Evolutionary conservation across 495 filamentous ascomycete genomes (phyloP).

Genomic region (Cercophora sp.): DNA sequence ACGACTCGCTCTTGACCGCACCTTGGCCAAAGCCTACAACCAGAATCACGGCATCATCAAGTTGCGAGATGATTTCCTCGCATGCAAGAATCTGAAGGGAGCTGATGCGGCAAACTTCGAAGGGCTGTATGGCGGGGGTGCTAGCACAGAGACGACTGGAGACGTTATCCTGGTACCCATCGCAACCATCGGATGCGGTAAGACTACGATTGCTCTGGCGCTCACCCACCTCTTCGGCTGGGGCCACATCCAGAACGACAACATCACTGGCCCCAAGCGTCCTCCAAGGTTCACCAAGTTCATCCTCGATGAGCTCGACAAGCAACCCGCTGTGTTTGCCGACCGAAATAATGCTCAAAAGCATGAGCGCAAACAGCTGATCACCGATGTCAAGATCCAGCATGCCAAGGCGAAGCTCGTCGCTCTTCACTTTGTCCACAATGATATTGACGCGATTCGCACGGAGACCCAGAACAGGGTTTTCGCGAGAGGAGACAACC

Average conservation of each 20-base stretch:
- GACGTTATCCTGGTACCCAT: constrained; percentile 80
- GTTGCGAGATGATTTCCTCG: constrained; percentile 81
- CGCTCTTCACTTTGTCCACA: constrained; percentile 90
- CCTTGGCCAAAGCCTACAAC: constrained; percentile 62
- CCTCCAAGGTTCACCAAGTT: constrained; percentile 68
- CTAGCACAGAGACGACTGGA: constrained; percentile 42
- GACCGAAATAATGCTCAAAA: constrained; percentile 91
- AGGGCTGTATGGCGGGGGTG: constrained; percentile 22
- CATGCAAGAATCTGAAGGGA: constrained; percentile 75
- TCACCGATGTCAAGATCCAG: constrained; percentile 65
- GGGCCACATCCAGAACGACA: constrained; percentile 96
- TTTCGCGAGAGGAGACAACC: constrained; percentile 84
- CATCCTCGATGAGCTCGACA: constrained; percentile 55
- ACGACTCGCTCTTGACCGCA: constrained; percentile 61
- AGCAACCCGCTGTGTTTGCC: constrained; percentile 71
- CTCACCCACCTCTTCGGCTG: constrained; percentile 80
- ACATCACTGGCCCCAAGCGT: constrained; percentile 75
- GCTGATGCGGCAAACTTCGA: constrained; percentile 58
- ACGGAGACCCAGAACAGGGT: constrained; percentile 76
- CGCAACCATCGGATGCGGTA: constrained; percentile 92
- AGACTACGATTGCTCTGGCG: constrained; percentile 87
- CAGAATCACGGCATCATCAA: constrained; percentile 95
- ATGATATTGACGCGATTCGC: constrained; percentile 63
- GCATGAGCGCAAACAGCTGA: constrained; percentile 81
- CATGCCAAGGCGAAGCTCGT: constrained; percentile 66